phyloP scores from a whole-genome alignment of 495 filamentous ascomycete genomes.

The Corynascus novoguineensis region DNA sequence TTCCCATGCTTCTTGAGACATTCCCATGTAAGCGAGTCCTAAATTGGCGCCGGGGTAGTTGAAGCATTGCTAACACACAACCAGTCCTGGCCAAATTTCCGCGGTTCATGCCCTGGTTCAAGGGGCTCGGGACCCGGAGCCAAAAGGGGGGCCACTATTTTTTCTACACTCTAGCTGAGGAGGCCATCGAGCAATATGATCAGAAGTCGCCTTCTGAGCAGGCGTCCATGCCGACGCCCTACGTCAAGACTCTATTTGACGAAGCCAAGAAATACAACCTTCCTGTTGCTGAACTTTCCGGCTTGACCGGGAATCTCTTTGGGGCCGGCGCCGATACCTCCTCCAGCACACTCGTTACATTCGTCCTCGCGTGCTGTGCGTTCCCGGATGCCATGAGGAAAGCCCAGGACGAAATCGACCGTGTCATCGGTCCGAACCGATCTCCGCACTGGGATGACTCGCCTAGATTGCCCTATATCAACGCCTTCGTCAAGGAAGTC shows the following conservation, averaged over 20 bases:
- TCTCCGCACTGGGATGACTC: conserved; percentile 56
- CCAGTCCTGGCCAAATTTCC: conserved; percentile 52
- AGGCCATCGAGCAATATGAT: conserved; percentile 43
- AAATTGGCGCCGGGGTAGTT: not conserved
- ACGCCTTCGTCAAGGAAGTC: conserved; percentile 57
- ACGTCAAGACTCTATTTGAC: conserved; percentile 49
- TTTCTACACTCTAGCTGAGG: conserved; percentile 53
- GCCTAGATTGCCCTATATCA: conserved; percentile 53
- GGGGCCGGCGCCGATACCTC: conserved; percentile 64
- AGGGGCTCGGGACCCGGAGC: conserved; percentile 46
- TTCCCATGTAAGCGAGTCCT: conserved; percentile 42
- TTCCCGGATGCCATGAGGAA: conserved; percentile 45
- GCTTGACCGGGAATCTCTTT: conserved; percentile 57
- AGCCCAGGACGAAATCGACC: conserved; percentile 50
- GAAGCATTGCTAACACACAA: conserved; percentile 20
- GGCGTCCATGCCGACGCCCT: conserved; percentile 43
- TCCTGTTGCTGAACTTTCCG: conserved; percentile 51
- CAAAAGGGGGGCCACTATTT: conserved; percentile 45
- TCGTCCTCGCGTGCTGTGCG: conserved; percentile 55
- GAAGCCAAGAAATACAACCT: conserved; percentile 47
- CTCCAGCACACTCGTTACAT: conserved; percentile 57
- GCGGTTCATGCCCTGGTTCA: conserved; percentile 54
- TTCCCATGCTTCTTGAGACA: conserved; percentile 58
- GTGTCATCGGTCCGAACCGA: conserved; percentile 48
- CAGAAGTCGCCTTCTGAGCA: conserved; percentile 37